Percentiles rank a stretch among this genome's conserved stretches.
Evolutionary conservation across 345 rosid species (phyloP).

Genomic region (Acer yangbiense): DNA sequence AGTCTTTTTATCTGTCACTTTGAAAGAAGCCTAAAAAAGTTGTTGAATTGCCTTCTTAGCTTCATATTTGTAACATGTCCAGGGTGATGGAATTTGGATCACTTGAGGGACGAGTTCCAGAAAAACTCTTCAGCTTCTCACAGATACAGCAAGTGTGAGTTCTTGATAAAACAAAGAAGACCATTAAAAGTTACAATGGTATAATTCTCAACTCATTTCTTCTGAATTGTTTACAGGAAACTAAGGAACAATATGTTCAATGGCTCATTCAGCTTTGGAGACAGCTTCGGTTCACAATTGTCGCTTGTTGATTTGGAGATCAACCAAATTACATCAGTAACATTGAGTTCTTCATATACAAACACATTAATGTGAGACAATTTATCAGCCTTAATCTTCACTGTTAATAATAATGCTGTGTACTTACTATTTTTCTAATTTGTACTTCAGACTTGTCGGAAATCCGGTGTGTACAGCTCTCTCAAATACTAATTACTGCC

Average conservation of each 20-base stretch:
- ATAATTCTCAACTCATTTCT: conserved; percentile 5
- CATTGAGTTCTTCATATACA: conserved; percentile 54
- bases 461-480: conserved; percentile 81
- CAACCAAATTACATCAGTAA: conserved; percentile 71
- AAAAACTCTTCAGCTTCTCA: conserved; percentile 62
- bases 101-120: conserved; percentile 67
- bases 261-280: conserved; percentile 63
- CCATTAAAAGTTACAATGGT: background rate
- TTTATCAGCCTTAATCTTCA: conserved; percentile 8
- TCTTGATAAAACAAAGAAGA: background rate
- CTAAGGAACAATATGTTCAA: conserved; percentile 69
- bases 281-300: conserved; percentile 53
- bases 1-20: conserved; percentile 25
- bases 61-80: conserved; percentile 10
- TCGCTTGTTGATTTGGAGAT: conserved; percentile 72
- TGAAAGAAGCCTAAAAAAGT: background rate
- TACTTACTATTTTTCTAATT: conserved; percentile 12
- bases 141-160: conserved; percentile 90
- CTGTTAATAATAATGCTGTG: background rate
- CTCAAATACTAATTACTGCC: conserved; percentile 73
- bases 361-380: conserved; percentile 60
- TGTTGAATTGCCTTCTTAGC: conserved; percentile 7
- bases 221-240: conserved; percentile 47
- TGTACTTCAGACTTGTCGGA: conserved; percentile 66
- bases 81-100: conserved; percentile 82